Evolutionary conservation across 2,329 filamentous ascomycete species (phyloP), one percentile per base, ranked within the genome.

Genomic region (Zymoseptoria tritici): DNA sequence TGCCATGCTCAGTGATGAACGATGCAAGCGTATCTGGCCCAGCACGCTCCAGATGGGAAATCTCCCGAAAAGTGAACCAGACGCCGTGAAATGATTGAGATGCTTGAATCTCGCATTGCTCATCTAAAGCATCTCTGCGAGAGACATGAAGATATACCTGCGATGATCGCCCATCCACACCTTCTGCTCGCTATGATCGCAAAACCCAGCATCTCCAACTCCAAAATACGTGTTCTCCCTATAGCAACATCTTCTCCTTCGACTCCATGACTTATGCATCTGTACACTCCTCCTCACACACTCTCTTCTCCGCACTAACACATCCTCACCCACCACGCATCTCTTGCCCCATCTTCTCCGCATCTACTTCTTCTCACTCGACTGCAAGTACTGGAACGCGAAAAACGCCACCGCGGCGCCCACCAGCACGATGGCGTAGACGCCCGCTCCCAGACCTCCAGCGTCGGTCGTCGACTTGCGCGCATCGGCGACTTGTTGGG

Each of bases 341-440:
- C 36, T 42, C 36, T 16, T 11, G 6, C 36, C 16, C 36, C 16
- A 16, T 6, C 13, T n/a, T 16, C 36, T n/a, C 36, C 4, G 5
- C 36, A 46, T 70, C 62, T 66, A 65, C 66, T 70, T 72, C 61
- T 70, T 63, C 60, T 68, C 60, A 56, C 81, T 77, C 74, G 81
- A 78, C 80, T 93, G 86, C 69, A 95, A 76, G 81, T 94, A 96
- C 77, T 92, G 87, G 82, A 93, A 97, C 70, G 83, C 89, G 69
- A 83, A 83, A 79, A 90, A 97, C 64, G 90, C 91, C 63, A 85
- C 75, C 54, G 85, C 81, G 67, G 87, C 92, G 69, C 91, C 91
- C 66, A 93, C 73, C 67, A 96, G 80, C 70, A 97, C 76, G 68
- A 96, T 69, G 61, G 86, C 89, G 79, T 97, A 97, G 68, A 95